Evolutionary conservation across 2,329 filamentous ascomycete species (phyloP), one percentile per base, ranked within the genome.

Genomic region (Neopestalotiopsis sp.): DNA sequence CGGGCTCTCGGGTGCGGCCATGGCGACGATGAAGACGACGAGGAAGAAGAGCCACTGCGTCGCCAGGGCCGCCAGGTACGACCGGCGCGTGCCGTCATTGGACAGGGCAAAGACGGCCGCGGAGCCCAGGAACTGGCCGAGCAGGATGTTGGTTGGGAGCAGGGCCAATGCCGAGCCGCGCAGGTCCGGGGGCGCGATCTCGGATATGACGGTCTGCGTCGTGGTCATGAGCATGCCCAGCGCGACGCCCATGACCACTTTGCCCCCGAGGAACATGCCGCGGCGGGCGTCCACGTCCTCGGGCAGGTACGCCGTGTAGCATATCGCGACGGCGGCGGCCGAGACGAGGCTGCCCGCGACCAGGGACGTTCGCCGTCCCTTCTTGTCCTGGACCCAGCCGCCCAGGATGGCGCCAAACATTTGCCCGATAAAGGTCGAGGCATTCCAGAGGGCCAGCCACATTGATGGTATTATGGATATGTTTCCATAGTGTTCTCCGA

Each of bases 1-100:
- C 0, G 87, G 87, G 13, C 82, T 85, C 70, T 89, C 86, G 0
- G 86, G 86, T 42, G 88, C 79, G 59, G 84, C 56, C 40, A 84
- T 72, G 0, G 84, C 78, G 17, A 85, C 74, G 20, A 82, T 3
- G 14, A 87, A 74, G 0, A 84, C 81, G 0, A 85, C 70, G 5
- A 79, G 76, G 0, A 82, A 81, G 70, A 82, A 84, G 0, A 80
- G 76, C 83, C 84, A 85, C 69, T 84, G 81, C 0, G 82, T 80
- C 1, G 78, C 82, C 69, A 86, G 82, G 13, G 78, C 79, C n/a
- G 81, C 75, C 2, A 75, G 74, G 70, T 83, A 85, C 14, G 79
- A 82, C 38, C 75, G 67, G 9, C 40, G n/a, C 9, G 40, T 32
- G 28, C 9, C 14, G 24, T 49, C 40, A 12, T 79, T 69, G 59